These are phyloP conservation scores for Pseudocercospora ulei DNA, from an alignment of 2,329 filamentous ascomycete species.

Conservation along the genomic window DNA sequence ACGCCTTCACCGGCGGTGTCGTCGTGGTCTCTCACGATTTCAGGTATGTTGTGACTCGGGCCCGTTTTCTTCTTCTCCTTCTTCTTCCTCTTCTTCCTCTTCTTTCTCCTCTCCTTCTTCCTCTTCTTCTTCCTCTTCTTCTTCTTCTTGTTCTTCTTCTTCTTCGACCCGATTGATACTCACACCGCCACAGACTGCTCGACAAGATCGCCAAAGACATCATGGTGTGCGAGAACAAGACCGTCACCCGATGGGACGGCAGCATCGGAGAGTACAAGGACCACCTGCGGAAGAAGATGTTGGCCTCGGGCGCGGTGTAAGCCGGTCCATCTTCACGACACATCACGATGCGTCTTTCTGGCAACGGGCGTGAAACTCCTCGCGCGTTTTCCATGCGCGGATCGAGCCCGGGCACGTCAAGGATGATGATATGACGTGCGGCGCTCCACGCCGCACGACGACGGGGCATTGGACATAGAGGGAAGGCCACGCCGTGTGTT, in stretches of 20 bases:
- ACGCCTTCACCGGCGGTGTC: constrained; percentile 90
- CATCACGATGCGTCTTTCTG: constrained; percentile 3
- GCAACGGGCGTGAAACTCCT: constrained; percentile 1
- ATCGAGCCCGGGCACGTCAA: constrained; percentile 10
- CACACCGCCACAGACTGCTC: constrained; percentile 60
- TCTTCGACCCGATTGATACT: no score
- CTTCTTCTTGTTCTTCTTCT: no score
- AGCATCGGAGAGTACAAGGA: constrained; percentile 94
- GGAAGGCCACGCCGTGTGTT: constrained; percentile 11
- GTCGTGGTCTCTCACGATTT: constrained; percentile 98
- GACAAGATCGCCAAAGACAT: constrained; percentile 99
- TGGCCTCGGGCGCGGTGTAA: constrained; percentile 66
- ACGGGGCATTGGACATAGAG: constrained; percentile 9
- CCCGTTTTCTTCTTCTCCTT: no score
- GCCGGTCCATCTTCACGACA: not conserved
- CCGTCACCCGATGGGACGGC: constrained; percentile 80
- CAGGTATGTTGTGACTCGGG: constrained; percentile 69
- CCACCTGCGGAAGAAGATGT: constrained; percentile 98
- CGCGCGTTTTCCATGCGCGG: constrained; percentile 3
- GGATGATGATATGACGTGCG: constrained; percentile 7
- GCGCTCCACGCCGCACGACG: constrained; percentile 8
- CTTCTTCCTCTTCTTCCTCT: no score
- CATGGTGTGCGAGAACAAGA: constrained; percentile 97
- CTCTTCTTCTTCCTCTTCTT: no score
- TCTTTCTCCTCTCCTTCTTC: no score